Conservation (phyloP, 1,284 basidiomycete genomes). For the Marasmius oreades region DNA sequence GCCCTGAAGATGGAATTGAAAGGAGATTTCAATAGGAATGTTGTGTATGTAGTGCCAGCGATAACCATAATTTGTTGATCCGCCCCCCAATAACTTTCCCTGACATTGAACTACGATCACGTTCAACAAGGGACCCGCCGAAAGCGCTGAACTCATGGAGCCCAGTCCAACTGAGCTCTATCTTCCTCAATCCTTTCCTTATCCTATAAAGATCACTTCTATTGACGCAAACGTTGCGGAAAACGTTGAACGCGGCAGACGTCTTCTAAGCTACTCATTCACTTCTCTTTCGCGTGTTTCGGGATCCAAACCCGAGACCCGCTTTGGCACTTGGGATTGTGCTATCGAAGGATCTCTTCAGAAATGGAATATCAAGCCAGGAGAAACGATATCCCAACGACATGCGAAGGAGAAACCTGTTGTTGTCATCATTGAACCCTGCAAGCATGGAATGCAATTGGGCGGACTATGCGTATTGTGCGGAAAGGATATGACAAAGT, state of each 20-base stretch:
- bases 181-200: slow-evolving; percentile 71
- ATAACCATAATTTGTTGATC: slow-evolving; percentile 2
- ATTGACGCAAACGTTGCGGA: slow-evolving; percentile 47
- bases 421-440: slow-evolving; percentile 76
- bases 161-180: slow-evolving; percentile 59
- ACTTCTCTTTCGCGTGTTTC: slow-evolving; percentile 40
- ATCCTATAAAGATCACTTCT: slow-evolving; percentile 74
- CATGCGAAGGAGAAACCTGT: slow-evolving; percentile 56
- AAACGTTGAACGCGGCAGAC: slow-evolving; percentile 62
- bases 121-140: slow-evolving; percentile 2
- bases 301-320: slow-evolving; percentile 54
- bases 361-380: slow-evolving; percentile 59
- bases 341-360: slow-evolving; percentile 73
- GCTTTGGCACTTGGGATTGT: slow-evolving; percentile 87
- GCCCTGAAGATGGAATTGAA: slow-evolving; percentile 26
- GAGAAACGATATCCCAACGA: slow-evolving; percentile 56
- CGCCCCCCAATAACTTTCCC: background rate
- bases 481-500: slow-evolving; percentile 93
- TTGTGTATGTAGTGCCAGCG: background rate
- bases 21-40: slow-evolving; percentile 23
- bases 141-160: slow-evolving; percentile 27
- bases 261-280: slow-evolving; percentile 80
- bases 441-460: slow-evolving; percentile 91
- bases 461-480: slow-evolving; percentile 91
- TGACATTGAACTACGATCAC: slow-evolving; percentile 13